Conservation (phyloP, 73 alveolate species). For the Loxodes magnus region DNA sequence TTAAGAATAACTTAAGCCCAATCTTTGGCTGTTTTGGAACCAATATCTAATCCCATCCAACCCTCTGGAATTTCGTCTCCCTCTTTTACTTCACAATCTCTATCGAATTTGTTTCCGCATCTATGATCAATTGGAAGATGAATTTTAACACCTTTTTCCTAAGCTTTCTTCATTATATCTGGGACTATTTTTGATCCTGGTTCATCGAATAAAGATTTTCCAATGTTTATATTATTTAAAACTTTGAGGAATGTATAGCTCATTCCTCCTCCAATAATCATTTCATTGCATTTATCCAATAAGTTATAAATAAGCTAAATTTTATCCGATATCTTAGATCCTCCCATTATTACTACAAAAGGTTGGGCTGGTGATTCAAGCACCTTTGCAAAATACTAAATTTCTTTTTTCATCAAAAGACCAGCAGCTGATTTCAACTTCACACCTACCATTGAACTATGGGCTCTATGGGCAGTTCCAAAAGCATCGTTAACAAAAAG, state of each 20-base stretch:
- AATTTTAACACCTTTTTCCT: constrained; percentile 48
- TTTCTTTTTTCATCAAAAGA: constrained; percentile 34
- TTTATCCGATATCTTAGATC: constrained; percentile 87
- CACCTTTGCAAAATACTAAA: constrained; percentile 45
- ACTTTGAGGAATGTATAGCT: constrained; percentile 87
- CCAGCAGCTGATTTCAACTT: constrained; percentile 26
- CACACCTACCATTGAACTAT: constrained; percentile 79
- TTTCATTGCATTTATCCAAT: constrained; percentile 75
- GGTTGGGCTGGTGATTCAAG: constrained; percentile 77
- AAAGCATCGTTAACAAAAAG: constrained; percentile 83
- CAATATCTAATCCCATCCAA: constrained; percentile 47
- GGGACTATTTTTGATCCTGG: constrained; percentile 74
- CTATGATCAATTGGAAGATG: constrained; percentile 53
- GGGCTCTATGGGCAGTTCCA: constrained; percentile 92
- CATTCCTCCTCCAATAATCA: constrained; percentile 93
- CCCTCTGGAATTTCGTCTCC: constrained; percentile 26
- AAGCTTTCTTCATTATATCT: constrained; percentile 52
- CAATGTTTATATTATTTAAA: constrained; percentile 49
- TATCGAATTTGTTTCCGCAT: constrained; percentile 49
- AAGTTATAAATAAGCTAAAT: constrained; percentile 50
- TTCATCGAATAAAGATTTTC: constrained; percentile 82
- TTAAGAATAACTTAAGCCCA: background rate
- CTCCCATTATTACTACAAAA: constrained; percentile 78
- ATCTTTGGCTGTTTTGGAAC: constrained; percentile 12
- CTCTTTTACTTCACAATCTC: no score